These are phyloP conservation scores for Xylaria venustula DNA, from an alignment of 495 filamentous ascomycete genomes.

Conservation along the genomic window DNA sequence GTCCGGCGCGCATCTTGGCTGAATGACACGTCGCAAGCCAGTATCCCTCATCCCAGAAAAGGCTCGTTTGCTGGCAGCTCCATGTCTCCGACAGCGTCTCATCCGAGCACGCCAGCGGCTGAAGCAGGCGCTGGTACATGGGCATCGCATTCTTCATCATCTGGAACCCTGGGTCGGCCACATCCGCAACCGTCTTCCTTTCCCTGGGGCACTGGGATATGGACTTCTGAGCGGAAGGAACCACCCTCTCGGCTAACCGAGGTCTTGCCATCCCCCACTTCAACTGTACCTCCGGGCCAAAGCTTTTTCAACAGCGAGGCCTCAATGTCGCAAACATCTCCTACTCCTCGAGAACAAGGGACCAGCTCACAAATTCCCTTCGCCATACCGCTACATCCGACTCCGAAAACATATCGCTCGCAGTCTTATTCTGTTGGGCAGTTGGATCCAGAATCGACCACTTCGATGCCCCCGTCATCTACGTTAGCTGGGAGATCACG, in stretches of 20 bases:
- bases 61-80: conserved; percentile 63
- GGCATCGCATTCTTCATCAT: conserved; percentile 54
- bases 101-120: conserved; percentile 68
- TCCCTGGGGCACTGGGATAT: conserved; percentile 74
- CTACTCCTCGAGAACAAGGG: conserved; percentile 41
- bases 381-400: conserved; percentile 85
- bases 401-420: conserved; percentile 88
- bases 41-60: conserved; percentile 46
- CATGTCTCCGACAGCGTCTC: conserved; percentile 73
- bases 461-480: conserved; percentile 41
- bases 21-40: conserved; percentile 55
- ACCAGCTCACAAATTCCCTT: conserved; percentile 74
- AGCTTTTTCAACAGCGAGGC: conserved; percentile 45
- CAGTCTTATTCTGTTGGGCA: conserved; percentile 98
- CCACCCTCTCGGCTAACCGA: conserved; percentile 71
- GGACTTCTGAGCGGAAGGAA: conserved; percentile 76
- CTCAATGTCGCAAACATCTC: conserved; percentile 40
- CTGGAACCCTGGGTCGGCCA: conserved; percentile 53
- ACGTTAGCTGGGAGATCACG: conserved; percentile 54
- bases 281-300: conserved; percentile 51
- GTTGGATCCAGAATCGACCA: conserved; percentile 67
- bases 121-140: conserved; percentile 58
- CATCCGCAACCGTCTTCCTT: conserved; percentile 58
- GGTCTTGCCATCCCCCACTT: conserved; percentile 74
- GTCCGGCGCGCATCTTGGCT: conserved; percentile 60